Evolutionary conservation across 2,329 filamentous ascomycete species (phyloP).

Genomic region (Colletotrichum salicis): DNA sequence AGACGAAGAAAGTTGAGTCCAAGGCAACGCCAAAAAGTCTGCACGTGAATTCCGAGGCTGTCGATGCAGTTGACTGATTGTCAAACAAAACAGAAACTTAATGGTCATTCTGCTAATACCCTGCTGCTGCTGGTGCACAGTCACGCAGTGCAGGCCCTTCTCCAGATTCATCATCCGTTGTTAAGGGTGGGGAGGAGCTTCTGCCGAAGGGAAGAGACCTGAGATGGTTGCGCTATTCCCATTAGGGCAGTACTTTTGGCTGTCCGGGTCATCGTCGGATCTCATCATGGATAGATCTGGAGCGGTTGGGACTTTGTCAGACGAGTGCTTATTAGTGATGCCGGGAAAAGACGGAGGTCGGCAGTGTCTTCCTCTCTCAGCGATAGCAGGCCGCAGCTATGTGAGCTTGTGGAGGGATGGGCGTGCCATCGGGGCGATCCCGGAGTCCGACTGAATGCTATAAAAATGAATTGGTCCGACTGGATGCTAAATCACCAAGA

Average conservation of each 20-base stretch:
- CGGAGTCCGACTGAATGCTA: background rate
- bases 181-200: background rate
- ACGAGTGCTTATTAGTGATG: background rate
- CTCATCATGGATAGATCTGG: background rate
- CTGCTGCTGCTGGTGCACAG: background rate
- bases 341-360: background rate
- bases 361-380: background rate
- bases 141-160: background rate
- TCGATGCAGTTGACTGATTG: background rate
- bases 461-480: background rate
- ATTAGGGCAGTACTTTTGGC: background rate
- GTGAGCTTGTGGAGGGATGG: background rate
- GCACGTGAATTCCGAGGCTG: background rate
- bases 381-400: background rate
- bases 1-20: background rate
- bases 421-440: background rate
- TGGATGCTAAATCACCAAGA: background rate
- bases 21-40: background rate
- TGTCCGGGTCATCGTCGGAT: background rate
- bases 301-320: background rate
- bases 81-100: conserved; percentile 1
- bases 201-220: background rate
- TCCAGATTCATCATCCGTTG: background rate
- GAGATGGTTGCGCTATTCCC: background rate
- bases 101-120: background rate